Conservation (phyloP, 164 flowering plant species). For the Stephania yunnanensis region DNA sequence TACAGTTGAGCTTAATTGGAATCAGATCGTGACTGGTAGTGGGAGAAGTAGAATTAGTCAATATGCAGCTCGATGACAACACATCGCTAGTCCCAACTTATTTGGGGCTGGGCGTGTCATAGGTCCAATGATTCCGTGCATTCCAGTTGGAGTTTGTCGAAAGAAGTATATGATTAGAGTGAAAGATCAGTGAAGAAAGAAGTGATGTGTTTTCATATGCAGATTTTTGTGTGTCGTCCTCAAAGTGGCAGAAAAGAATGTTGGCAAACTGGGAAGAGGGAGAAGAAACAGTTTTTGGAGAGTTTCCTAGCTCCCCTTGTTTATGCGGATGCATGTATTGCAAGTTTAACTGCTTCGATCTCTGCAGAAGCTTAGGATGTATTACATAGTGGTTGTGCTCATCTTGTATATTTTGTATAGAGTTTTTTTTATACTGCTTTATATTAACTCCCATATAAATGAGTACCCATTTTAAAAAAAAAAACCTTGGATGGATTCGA, state of each 20-base stretch:
- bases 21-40: constrained; percentile 15
- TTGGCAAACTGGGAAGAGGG: not conserved
- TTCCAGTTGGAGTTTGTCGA: not conserved
- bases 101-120: too few species aligned
- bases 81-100: too few species aligned
- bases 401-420: not conserved
- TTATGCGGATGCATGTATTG: not conserved
- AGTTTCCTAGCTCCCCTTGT: not conserved
- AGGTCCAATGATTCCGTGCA: too few species aligned
- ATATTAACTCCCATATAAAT: too few species aligned
- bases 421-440: not conserved
- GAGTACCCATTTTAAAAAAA: too few species aligned
- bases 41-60: not conserved
- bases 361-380: not conserved
- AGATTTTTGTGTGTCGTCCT: not conserved
- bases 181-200: not conserved
- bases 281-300: not conserved
- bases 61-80: not conserved
- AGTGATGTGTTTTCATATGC: not conserved
- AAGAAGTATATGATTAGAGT: not conserved
- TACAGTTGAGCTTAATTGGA: constrained; percentile 27
- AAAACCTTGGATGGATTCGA: too few species aligned
- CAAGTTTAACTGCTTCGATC: not conserved
- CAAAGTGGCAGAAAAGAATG: too few species aligned
- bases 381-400: not conserved